Evolutionary conservation across 495 filamentous ascomycete species (phyloP), one percentile per base, ranked within the genome.

Genomic region (Penicillium canescens): DNA sequence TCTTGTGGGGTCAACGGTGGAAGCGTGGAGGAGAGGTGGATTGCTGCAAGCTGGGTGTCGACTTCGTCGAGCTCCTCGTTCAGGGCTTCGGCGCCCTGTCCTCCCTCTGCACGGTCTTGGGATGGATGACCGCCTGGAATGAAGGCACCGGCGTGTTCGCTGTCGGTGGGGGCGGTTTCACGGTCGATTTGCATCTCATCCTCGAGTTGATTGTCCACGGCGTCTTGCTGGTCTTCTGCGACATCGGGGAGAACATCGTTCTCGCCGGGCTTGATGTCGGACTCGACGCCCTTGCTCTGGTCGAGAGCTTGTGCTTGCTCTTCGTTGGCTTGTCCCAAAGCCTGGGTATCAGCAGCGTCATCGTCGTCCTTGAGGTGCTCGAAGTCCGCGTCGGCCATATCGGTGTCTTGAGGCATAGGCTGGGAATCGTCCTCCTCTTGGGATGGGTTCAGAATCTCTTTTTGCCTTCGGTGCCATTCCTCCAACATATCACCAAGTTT

Each of bases 401-500:
- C 82, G 16, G 79, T 76, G 42, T 89, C 83, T 50, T 82, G 69
- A 37, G 79, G 68, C 52, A 80, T 59, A 46, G 71, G 56, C 50
- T 82, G 63, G 2, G 82, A 73, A 2, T 79, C 79, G 11, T 85
- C 74, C 37, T 86, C 77, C 42, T 88, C 79, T 45, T 89, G 75
- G 34, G 82, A 78, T 9, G 88, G 78, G 48, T 88, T 79, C 57
- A 82, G 73, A 50, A 99, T 96, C 50, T 95, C 83, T 24, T 81
- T 78, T 57, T 92, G 89, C 56, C 85, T 86, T 37, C 87, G 83
- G 68, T 97, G 90, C 92, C 92, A 99, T 56, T 86, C 78, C 60
- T 97, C 92, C n/a, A 99, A 78, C 18, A 88, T 86, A 74, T 97
- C 90, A 2, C 95, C 95, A 50, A 99, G 80, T 55, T 94, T 93